Percentiles rank a stretch among this genome's conserved stretches.
These are phyloP conservation scores for Adansonia madagascariensis DNA, from an alignment of 441 rosid genomes.

Conservation along the genomic window DNA sequence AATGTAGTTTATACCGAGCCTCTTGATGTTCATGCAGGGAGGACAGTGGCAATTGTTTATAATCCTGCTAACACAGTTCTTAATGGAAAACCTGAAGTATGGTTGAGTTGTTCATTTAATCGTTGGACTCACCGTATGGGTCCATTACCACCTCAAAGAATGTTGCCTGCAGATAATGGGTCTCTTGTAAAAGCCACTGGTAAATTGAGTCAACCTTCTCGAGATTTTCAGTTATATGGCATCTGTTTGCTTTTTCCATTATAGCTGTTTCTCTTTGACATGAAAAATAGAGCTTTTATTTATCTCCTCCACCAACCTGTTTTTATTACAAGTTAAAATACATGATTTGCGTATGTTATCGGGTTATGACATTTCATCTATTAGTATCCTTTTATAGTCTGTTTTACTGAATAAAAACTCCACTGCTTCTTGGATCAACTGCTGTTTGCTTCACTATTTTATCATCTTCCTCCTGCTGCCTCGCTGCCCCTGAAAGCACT, in stretches of 20 bases:
- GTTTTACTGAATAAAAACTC: neutral
- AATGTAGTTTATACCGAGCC: constrained; percentile 89
- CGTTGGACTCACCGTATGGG: constrained; percentile 88
- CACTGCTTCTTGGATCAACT: neutral
- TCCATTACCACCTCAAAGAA: constrained; percentile 80
- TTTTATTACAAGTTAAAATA: neutral
- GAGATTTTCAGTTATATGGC: constrained; percentile 20
- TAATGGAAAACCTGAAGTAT: constrained; percentile 82
- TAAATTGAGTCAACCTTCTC: constrained; percentile 34
- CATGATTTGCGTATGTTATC: neutral
- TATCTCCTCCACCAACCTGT: neutral
- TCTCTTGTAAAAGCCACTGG: constrained; percentile 71
- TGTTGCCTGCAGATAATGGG: constrained; percentile 62
- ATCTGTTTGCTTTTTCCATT: neutral
- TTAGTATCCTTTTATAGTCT: neutral
- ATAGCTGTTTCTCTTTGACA: neutral
- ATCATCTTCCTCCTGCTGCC: neutral
- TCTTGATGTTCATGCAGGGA: constrained; percentile 82
- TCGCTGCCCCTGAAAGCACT: neutral
- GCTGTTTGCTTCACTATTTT: neutral
- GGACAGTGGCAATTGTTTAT: constrained; percentile 61
- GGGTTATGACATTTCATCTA: neutral
- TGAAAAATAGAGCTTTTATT: constrained; percentile 3
- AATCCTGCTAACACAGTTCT: constrained; percentile 84
- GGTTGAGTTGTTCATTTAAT: constrained; percentile 94